Conservation (phyloP, 305 asterid species). For the Ilex paraguariensis region DNA sequence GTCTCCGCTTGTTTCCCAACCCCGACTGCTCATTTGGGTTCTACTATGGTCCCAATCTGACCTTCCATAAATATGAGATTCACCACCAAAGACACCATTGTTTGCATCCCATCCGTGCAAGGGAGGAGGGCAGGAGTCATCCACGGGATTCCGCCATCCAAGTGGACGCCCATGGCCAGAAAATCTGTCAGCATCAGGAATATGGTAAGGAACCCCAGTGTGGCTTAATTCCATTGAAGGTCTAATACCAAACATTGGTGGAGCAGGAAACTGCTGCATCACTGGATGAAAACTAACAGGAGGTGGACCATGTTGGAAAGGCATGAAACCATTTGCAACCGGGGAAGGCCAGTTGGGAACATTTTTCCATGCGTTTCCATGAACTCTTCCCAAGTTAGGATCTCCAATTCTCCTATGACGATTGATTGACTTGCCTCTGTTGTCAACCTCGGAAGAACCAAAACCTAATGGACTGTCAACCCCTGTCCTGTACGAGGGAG, state of each 20-base stretch:
- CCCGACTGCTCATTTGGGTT: slow-evolving; percentile 38
- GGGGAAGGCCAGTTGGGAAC: slow-evolving; percentile 91
- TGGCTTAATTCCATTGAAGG: slow-evolving; percentile 83
- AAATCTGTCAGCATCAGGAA: slow-evolving; percentile 74
- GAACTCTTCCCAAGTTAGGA: slow-evolving; percentile 70
- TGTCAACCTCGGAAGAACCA: slow-evolving; percentile 65
- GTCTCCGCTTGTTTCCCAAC: slow-evolving; percentile 63
- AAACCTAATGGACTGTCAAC: slow-evolving; percentile 55
- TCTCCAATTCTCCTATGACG: slow-evolving; percentile 74
- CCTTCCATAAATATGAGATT: slow-evolving; percentile 71
- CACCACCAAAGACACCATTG: slow-evolving; percentile 62
- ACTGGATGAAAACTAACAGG: slow-evolving; percentile 69
- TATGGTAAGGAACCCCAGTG: slow-evolving; percentile 61
- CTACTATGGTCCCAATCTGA: slow-evolving; percentile 78
- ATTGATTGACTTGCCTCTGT: slow-evolving; percentile 53
- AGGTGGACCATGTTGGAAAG: slow-evolving; percentile 79
- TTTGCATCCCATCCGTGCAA: slow-evolving; percentile 76
- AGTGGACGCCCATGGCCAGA: slow-evolving; percentile 70
- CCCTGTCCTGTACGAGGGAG: slow-evolving; percentile 47
- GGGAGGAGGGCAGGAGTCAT: slow-evolving; percentile 55
- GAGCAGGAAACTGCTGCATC: slow-evolving; percentile 82
- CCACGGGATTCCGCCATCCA: slow-evolving; percentile 80
- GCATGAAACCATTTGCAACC: slow-evolving; percentile 82
- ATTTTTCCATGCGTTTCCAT: slow-evolving; percentile 83
- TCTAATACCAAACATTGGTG: slow-evolving; percentile 68